Evolutionary conservation across 2,329 filamentous ascomycete species (phyloP).

Genomic region (Colletotrichum euphorbiae): DNA sequence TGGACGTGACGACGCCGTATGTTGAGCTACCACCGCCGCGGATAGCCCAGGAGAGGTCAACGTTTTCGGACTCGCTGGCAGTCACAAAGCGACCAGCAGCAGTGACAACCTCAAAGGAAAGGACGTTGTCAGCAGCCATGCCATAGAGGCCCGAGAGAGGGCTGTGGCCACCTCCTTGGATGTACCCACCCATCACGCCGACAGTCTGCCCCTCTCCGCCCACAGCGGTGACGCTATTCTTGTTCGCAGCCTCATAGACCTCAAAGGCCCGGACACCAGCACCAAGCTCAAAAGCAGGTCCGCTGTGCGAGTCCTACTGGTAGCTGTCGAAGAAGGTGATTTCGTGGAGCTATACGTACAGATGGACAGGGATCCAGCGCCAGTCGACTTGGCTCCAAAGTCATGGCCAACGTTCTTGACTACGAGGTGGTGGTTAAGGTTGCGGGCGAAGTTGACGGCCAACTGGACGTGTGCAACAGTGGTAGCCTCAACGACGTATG

Average conservation of each 20-base stretch:
- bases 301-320: conserved; percentile 28
- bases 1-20: conserved; percentile 64
- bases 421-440: conserved; percentile 56
- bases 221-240: conserved; percentile 61
- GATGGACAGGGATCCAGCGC: conserved; percentile 63
- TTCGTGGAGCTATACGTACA: conserved; percentile 64
- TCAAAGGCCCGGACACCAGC: conserved; percentile 66
- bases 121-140: conserved; percentile 70
- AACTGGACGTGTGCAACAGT: conserved; percentile 49
- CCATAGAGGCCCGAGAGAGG: conserved; percentile 65
- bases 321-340: conserved; percentile 40
- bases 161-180: conserved; percentile 71
- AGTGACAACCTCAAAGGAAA: conserved; percentile 69
- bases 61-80: conserved; percentile 63
- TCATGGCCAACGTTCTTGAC: conserved; percentile 59
- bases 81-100: conserved; percentile 61
- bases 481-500: conserved; percentile 52
- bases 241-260: conserved; percentile 58
- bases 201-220: conserved; percentile 68
- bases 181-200: conserved; percentile 69
- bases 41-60: conserved; percentile 74
- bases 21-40: conserved; percentile 60
- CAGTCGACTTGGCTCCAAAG: conserved; percentile 58
- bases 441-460: conserved; percentile 55
- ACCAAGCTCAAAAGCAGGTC: conserved; percentile 46